Evolutionary conservation across 768 basidiomycete genomes (phyloP), one percentile per base, ranked within the genome.

Genomic region (Macrocybe gigantea): DNA sequence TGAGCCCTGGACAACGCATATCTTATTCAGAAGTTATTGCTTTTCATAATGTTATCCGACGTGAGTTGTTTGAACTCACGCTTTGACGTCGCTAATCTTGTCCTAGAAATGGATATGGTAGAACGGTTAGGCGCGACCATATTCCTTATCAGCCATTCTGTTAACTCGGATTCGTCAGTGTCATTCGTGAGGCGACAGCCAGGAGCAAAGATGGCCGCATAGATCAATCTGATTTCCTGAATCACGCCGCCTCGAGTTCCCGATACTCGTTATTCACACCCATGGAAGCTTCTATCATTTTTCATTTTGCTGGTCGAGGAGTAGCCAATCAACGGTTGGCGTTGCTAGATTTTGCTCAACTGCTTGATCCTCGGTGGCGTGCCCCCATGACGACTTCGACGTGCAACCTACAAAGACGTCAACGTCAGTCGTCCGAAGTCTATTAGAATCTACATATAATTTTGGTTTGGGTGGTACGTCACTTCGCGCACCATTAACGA

Each of bases 211-310:
- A 99, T 59, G 95, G 95, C 5, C 86, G 93, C 44, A 97, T 99
- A 70, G 88, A 92, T 65, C 84, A 93, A 61, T 79, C 82, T n/a
- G 96, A 98, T 66, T 98, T 99, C 68, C 75, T 95, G 49, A 87
- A 97, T 63, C 74, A 96, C 63, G 80, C 93, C 10, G 83, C 88
- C 29, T 78, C 84, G 33, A 85, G 74, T 55, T 91, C 94, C 56
- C 87, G 95, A 34, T 97, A 98, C 65, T 88, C 91, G 35, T 78
- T 95, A 45, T 97, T 97, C 66, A 94, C 93, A 0, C 95, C 95
- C 4, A 95, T 97, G 90, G 95, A 98, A 65, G 92, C 88, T n/a
- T 81, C 87, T 45, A 96, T 98, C 59, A 84, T 99, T 59, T 99
- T 97, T 71, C 95, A 99, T 65, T 98, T 97, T 69, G 93, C 93